Base-by-base conservation (phyloP, 2,329 filamentous ascomycete species). In the Magnaporthiopsis rhizophila region DNA sequence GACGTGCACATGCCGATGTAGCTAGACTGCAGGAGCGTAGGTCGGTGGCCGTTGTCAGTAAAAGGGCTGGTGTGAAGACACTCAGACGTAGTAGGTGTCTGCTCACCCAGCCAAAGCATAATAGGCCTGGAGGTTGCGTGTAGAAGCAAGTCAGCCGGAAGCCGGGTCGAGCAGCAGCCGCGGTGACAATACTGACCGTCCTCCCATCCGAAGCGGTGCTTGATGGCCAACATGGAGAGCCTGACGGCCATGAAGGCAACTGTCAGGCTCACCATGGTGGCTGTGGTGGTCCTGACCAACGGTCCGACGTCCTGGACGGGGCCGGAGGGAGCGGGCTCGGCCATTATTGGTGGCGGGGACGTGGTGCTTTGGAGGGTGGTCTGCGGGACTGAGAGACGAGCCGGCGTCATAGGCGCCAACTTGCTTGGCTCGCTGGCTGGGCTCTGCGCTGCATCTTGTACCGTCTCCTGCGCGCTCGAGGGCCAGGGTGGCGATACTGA, bases 21-120 rank as follows among this genome's bases (percentile, higher is more conserved):
- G 13, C 18, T 21, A 7, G 32, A 9, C 61, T 62, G 45, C 12
- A 34, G 3, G 45, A 18, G n/a, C 11, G 1, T 1, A 56, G 59
- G n/a, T 45, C 28, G 24, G 8, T 38, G 32, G 18, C n/a, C 4
- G 30, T 50, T n/a, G 7, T 61, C 34, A 38, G 8, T 6, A 12
- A 60, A 45, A 13, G 26, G 26, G 59, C n/a, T 6, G 34, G 15
- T 4, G 5, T 30, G 28, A 30, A 36, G 2, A 36, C 34, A n/a
- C n/a, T n/a, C n/a, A 32, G 15, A 15, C 7, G 36, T 12, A 7
- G 34, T 15, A 4, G 5, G 38, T 24, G n/a, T 53, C 11, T n/a
- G 45, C 45, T 26, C 32, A 62, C 61, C 61, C 61, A 62, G 28
- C 61, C 32, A 56, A 62, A 62, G 9, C 26, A 21, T 5, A 62